Conservation (phyloP, 768 basidiomycete species). For the Rhizopogon vinicolor region DNA sequence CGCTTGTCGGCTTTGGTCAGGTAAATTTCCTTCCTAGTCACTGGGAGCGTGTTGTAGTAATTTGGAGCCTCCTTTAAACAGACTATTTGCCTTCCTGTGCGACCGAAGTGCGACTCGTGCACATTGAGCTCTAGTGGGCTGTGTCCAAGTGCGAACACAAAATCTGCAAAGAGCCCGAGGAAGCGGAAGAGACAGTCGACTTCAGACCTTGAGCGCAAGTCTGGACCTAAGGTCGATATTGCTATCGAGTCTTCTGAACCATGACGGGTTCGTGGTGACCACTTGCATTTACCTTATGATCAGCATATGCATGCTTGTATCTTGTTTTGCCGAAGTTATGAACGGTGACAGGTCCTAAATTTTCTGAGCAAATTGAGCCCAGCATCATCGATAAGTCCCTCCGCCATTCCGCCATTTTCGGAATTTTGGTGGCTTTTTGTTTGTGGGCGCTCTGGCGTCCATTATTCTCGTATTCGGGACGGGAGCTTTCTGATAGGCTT, state of each 20-base stretch:
- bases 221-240: slow-evolving; percentile 36
- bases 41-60: background rate
- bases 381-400: too few species aligned
- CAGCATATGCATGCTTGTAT: background rate
- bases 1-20: slow-evolving; percentile 86
- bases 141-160: slow-evolving; percentile 62
- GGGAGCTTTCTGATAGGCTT: background rate
- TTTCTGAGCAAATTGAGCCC: too few species aligned
- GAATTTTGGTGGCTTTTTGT: background rate
- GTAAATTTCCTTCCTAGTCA: slow-evolving; percentile 29
- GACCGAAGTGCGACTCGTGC: slow-evolving; percentile 63
- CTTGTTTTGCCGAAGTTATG: too few species aligned
- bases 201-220: background rate
- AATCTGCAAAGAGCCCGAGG: slow-evolving; percentile 12
- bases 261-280: background rate
- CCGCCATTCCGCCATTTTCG: too few species aligned
- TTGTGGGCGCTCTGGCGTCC: background rate
- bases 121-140: slow-evolving; percentile 48
- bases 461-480: background rate
- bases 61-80: slow-evolving; percentile 17
- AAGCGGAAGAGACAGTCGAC: slow-evolving; percentile 4
- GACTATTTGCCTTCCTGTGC: slow-evolving; percentile 64
- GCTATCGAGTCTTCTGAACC: slow-evolving; percentile 22
- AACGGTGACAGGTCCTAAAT: too few species aligned
- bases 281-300: too few species aligned